These are phyloP conservation scores for Nitzschia inconspicua DNA, from an alignment of 108 stramenopile species.

Conservation along the genomic window DNA sequence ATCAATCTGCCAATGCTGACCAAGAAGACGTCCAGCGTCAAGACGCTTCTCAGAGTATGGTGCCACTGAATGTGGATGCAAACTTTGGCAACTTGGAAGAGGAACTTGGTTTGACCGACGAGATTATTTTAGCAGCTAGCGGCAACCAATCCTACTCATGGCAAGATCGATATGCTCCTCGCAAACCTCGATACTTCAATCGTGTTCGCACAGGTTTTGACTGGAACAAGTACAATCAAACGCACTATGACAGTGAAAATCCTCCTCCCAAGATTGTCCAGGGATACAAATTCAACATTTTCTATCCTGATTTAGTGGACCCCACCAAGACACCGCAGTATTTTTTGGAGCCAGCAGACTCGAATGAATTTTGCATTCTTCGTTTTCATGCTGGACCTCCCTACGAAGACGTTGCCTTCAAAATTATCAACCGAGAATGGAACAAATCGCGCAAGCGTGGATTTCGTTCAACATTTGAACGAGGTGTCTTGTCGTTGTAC, in stretches of 20 bases:
- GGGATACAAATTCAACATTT: constrained; percentile 99
- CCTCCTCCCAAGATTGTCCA: constrained; percentile 99
- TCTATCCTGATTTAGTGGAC: constrained; percentile 99
- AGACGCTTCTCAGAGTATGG: constrained; percentile 24
- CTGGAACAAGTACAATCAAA: constrained; percentile 99
- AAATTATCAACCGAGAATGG: constrained; percentile 99
- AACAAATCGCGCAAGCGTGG: constrained; percentile 90
- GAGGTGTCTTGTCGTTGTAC: constrained; percentile 93
- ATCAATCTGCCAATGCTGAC: background rate
- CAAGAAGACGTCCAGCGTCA: constrained; percentile 27
- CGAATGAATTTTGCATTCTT: constrained; percentile 94
- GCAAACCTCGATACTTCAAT: constrained; percentile 99
- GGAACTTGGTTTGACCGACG: constrained; percentile 75
- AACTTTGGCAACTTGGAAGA: constrained; percentile 88
- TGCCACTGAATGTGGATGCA: constrained; percentile 57
- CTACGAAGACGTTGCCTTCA: constrained; percentile 99
- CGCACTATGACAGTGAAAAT: constrained; percentile 97
- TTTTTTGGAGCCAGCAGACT: constrained; percentile 84
- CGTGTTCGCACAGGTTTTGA: constrained; percentile 98
- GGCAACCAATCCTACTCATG: constrained; percentile 54
- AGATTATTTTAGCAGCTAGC: constrained; percentile 56
- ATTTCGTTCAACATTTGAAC: constrained; percentile 93
- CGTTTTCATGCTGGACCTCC: constrained; percentile 97
- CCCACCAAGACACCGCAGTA: constrained; percentile 92
- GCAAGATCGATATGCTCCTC: constrained; percentile 94